Evolutionary conservation across 1,284 basidiomycete species (phyloP), one percentile per base, ranked within the genome.

Genomic region (Sanguinoderma infundibulare): DNA sequence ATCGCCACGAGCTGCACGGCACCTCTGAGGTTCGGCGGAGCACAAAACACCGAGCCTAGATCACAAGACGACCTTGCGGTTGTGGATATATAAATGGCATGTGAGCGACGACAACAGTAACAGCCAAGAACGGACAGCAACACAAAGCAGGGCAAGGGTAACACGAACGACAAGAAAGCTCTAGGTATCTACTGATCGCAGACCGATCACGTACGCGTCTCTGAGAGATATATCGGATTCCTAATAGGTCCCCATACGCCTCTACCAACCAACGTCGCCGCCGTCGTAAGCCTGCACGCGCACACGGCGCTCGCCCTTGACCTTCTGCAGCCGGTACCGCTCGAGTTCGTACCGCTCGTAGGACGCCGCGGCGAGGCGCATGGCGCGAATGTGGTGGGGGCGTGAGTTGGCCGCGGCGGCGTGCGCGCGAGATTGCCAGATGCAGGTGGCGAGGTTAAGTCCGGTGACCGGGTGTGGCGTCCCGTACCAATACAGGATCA

Each of bases 391-490:
- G 70, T 97, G 95, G 67, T 91, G 83, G 14, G 92, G 93, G 5
- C 89, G 85, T 1, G 86, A 85, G 68, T 89, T 94, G 0, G 95
- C 95, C 7, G 87, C 87, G 36, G 89, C 77, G 0, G 95, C 95
- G 67, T 94, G 91, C 65, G 83, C 83, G 5, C 94, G 87, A 40
- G 90, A 93, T 75, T 94, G 91, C 95, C 95, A 98, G 53, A 97
- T 91, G 78, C 95, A 97, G n/a, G 95, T 96, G 2, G 95, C 94
- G 55, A 96, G 86, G 74, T 97, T 97, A 75, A 92, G 81, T 0
- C 94, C 90, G 0, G 89, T 90, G 22, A 78, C 71, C 50, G 81
- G 80, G 69, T 94, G 82, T 1, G 95, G 95, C n/a, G 90, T 84
- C 24, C 94, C 95, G 69, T 95, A 96, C 94, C 95, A 96, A 73